Evolutionary conservation across 352 stramenopile species (phyloP).

Genomic region (Phytophthora pistaciae): DNA sequence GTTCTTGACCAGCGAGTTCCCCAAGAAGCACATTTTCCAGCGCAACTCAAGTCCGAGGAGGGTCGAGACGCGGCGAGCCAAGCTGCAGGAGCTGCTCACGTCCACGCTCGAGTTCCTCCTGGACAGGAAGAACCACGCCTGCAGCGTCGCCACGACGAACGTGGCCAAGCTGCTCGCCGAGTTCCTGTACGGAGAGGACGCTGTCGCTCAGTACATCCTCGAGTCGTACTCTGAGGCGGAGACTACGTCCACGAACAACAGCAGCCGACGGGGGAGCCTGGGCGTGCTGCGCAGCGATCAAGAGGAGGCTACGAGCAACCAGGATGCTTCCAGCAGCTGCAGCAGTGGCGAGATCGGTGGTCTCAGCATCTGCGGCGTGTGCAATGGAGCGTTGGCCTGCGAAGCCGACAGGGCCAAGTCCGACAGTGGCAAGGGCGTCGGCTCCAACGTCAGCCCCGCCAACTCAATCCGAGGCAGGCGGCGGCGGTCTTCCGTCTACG

Average conservation of each 20-base stretch:
- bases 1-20: constrained; percentile 39
- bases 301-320: background rate
- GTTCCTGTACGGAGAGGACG: constrained; percentile 35
- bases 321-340: background rate
- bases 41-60: constrained; percentile 21
- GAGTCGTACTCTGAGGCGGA: constrained; percentile 26
- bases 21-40: constrained; percentile 43
- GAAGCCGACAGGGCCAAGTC: constrained; percentile 2
- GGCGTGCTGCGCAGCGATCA: constrained; percentile 6
- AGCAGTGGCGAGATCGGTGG: background rate
- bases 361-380: constrained; percentile 30
- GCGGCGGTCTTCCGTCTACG: constrained; percentile 32
- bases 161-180: constrained; percentile 36
- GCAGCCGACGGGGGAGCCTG: constrained; percentile 8
- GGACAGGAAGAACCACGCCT: constrained; percentile 38
- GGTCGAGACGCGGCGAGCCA: constrained; percentile 19
- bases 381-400: constrained; percentile 22
- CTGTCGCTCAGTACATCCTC: constrained; percentile 26
- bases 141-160: constrained; percentile 25
- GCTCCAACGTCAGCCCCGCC: background rate
- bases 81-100: constrained; percentile 27
- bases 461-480: constrained; percentile 2
- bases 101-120: constrained; percentile 36
- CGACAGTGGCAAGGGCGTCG: background rate
- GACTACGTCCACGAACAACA: constrained; percentile 6